Conservation (phyloP, 106 monocot species). For the Apostasia shenzhenica region DNA sequence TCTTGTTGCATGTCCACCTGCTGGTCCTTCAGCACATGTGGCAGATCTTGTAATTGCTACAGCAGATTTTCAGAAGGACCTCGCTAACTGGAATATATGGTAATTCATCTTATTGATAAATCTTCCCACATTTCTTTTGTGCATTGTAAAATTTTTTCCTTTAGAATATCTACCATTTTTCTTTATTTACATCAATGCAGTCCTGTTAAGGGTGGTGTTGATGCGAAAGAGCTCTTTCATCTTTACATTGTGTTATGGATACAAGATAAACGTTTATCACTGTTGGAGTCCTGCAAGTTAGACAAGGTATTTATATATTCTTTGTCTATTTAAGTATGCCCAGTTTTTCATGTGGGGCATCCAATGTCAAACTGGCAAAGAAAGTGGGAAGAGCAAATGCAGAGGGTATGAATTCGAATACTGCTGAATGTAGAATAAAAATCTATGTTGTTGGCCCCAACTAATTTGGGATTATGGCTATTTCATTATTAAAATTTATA, state of each 20-base stretch:
- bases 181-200: slow-evolving; percentile 27
- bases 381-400: no score
- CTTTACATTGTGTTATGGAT: slow-evolving; percentile 94
- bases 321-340: background rate
- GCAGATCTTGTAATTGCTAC: slow-evolving; percentile 89
- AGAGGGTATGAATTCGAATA: no score
- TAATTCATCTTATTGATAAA: slow-evolving; percentile 15
- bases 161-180: background rate
- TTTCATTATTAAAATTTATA: no score
- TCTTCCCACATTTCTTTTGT: background rate
- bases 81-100: slow-evolving; percentile 86
- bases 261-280: slow-evolving; percentile 76
- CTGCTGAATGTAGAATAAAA: no score
- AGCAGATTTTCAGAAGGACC: slow-evolving; percentile 91
- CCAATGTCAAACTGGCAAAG: no score
- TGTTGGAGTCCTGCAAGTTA: slow-evolving; percentile 87
- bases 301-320: slow-evolving; percentile 59
- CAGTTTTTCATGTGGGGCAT: no score
- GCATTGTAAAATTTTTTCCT: background rate
- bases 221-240: slow-evolving; percentile 97
- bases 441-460: no score
- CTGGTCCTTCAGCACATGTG: slow-evolving; percentile 76
- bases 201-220: slow-evolving; percentile 81
- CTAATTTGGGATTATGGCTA: no score
- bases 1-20: slow-evolving; percentile 86